These are phyloP conservation scores for Geranium brycei DNA, from an alignment of 345 rosid species.

Conservation along the genomic window DNA sequence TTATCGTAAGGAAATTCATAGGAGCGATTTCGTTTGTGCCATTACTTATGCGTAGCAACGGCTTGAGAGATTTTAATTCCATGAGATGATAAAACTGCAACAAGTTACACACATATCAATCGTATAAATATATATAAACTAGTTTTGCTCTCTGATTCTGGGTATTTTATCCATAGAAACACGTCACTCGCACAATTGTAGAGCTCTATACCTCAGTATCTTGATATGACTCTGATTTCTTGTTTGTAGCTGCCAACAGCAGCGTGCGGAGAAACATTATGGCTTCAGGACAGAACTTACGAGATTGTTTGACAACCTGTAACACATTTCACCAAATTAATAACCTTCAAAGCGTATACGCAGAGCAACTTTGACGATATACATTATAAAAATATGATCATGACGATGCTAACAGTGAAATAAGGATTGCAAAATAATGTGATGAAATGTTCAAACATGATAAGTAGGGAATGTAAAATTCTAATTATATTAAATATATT, in stretches of 20 bases:
- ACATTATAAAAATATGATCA: too few species aligned
- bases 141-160: neutral
- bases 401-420: neutral
- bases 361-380: neutral
- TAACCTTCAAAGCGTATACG: neutral
- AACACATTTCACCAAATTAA: conserved; percentile 7
- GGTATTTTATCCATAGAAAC: neutral
- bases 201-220: conserved; percentile 45
- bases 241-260: conserved; percentile 44
- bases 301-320: conserved; percentile 59
- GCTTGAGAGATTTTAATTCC: conserved; percentile 47
- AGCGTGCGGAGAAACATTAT: conserved; percentile 50
- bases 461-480: neutral
- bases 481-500: neutral
- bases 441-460: neutral
- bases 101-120: neutral
- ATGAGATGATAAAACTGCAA: conserved; percentile 53
- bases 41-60: conserved; percentile 35
- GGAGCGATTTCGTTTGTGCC: conserved; percentile 38
- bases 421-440: neutral
- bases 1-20: conserved; percentile 45
- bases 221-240: conserved; percentile 26
- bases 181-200: neutral
- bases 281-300: conserved; percentile 83
- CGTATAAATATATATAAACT: neutral